A percentile compares a stretch with the other conserved stretches of the same genome.
phyloP scores from a whole-genome alignment of 768 basidiomycete genomes.

The Pulveroboletus ravenelii region DNA sequence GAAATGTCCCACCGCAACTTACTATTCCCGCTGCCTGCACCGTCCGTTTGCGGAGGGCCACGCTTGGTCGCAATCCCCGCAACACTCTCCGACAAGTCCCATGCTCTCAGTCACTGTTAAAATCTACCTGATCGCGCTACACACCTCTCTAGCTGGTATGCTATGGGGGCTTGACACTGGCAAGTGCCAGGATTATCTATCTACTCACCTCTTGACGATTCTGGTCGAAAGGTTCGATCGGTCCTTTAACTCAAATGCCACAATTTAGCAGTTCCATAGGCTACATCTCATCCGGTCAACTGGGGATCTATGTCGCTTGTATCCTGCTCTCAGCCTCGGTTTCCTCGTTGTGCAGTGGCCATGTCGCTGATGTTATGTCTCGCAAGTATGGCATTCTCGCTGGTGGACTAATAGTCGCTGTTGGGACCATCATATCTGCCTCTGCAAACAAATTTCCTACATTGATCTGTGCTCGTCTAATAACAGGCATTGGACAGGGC shows the following conservation, averaged over 20 bases:
- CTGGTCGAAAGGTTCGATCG: constrained; percentile 30
- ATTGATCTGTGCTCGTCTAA: constrained; percentile 41
- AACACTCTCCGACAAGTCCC: background rate
- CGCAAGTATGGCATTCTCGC: constrained; percentile 42
- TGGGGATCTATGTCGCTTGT: constrained; percentile 41
- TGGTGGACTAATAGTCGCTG: constrained; percentile 39
- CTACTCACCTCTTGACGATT: background rate
- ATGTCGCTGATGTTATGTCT: constrained; percentile 42
- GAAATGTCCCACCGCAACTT: background rate
- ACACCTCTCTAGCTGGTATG: constrained; percentile 26
- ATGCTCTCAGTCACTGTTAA: constrained; percentile 16
- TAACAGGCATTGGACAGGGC: constrained; percentile 46
- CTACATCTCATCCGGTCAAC: constrained; percentile 32
- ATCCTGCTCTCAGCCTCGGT: constrained; percentile 41
- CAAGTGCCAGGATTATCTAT: background rate
- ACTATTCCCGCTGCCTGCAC: too few species aligned
- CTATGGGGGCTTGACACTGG: constrained; percentile 32
- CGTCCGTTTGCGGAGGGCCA: too few species aligned
- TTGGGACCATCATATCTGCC: constrained; percentile 39
- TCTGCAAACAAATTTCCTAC: constrained; percentile 32
- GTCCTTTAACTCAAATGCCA: constrained; percentile 44
- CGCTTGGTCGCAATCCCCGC: background rate
- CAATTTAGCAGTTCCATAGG: constrained; percentile 39
- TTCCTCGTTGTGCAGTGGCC: constrained; percentile 38
- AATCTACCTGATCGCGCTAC: constrained; percentile 25